Evolutionary conservation across 805 yeast species (phyloP).

Genomic region (Sugiyamaella smithiae): DNA sequence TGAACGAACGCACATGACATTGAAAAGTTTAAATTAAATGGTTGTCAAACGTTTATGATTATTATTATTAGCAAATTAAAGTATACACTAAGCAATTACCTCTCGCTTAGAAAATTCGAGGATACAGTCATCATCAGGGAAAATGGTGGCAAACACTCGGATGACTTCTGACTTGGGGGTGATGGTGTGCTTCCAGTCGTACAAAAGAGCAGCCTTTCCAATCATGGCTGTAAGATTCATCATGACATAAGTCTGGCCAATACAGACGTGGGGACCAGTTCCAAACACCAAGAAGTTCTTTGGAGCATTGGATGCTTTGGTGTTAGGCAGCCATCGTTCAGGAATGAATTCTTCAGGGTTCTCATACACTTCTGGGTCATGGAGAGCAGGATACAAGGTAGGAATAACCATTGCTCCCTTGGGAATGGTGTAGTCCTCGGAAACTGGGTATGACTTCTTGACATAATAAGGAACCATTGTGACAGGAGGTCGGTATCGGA

Average conservation of each 20-base stretch:
- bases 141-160: constrained; percentile 95
- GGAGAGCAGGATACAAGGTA: constrained; percentile 90
- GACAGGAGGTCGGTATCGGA: constrained; percentile 96
- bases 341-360: constrained; percentile 94
- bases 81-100: too few species aligned
- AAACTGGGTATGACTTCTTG: constrained; percentile 80
- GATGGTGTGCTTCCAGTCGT: constrained; percentile 77
- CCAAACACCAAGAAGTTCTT: constrained; percentile 97
- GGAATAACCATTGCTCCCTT: constrained; percentile 98
- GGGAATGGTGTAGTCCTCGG: constrained; percentile 84
- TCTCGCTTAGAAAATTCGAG: constrained; percentile 50
- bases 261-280: constrained; percentile 93
- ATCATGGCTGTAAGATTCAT: constrained; percentile 84
- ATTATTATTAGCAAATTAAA: too few species aligned
- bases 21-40: too few species aligned
- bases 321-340: constrained; percentile 84
- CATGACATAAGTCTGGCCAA: constrained; percentile 92
- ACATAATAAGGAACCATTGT: constrained; percentile 96
- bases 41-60: too few species aligned
- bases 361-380: constrained; percentile 95
- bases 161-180: constrained; percentile 88
- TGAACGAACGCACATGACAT: too few species aligned
- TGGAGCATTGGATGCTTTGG: constrained; percentile 69
- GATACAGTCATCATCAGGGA: constrained; percentile 94
- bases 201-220: constrained; percentile 82